phyloP scores from a whole-genome alignment of 208 protist genomes.

The Polymyxa betae region DNA sequence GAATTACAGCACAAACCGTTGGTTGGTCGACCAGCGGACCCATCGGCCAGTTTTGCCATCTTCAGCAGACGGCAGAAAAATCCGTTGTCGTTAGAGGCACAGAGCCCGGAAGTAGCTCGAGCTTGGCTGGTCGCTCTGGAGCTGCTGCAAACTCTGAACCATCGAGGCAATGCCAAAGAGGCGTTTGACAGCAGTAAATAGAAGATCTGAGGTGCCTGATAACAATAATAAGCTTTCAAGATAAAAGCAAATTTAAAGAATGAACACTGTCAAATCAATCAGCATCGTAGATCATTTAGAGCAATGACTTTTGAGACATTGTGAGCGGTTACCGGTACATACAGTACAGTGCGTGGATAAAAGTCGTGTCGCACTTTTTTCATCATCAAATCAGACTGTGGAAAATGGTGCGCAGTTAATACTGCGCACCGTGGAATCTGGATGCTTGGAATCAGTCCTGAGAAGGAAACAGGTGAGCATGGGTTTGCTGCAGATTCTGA shows the following conservation, averaged over 20 bases:
- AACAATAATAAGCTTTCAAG: no score
- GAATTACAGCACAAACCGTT: background rate
- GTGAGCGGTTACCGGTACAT: no score
- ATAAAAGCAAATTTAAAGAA: no score
- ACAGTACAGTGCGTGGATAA: no score
- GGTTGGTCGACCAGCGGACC: background rate
- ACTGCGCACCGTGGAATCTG: background rate
- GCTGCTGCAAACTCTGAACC: slow-evolving; percentile 47
- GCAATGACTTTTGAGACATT: no score
- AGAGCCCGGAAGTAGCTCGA: background rate
- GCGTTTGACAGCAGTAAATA: background rate
- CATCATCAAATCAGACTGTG: no score
- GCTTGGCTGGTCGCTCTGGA: slow-evolving; percentile 7
- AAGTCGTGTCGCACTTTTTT: no score
- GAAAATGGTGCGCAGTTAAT: background rate
- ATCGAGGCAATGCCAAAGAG: slow-evolving; percentile 6
- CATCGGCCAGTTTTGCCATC: slow-evolving; percentile 5
- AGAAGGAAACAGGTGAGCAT: no score
- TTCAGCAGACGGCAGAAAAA: background rate
- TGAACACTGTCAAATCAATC: no score
- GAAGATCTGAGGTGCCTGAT: background rate
- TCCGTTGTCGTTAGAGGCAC: background rate
- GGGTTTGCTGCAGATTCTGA: slow-evolving; percentile 96
- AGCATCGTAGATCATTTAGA: no score
- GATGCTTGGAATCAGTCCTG: no score